A percentile compares a stretch with the other conserved stretches of the same genome.
phyloP scores from a whole-genome alignment of 495 filamentous ascomycete genomes.

The Geopyxis carbonaria region DNA sequence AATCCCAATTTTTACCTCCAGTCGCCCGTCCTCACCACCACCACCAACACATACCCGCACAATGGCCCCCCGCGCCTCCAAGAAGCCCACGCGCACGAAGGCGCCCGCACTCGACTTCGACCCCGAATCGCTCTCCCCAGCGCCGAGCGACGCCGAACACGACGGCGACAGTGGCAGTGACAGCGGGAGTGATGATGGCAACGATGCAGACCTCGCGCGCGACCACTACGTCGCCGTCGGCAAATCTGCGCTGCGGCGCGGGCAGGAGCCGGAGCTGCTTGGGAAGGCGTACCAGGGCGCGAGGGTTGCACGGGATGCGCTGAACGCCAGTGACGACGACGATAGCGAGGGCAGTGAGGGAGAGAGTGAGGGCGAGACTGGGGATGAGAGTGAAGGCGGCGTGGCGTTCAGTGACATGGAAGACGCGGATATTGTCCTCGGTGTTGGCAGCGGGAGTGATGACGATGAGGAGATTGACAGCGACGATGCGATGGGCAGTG shows the following conservation, averaged over 20 bases:
- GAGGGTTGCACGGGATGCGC: slow-evolving; percentile 53
- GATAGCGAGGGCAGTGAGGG: slow-evolving; percentile 14
- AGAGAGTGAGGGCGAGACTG: slow-evolving; percentile 9
- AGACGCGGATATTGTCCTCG: slow-evolving; percentile 31
- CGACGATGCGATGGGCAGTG: slow-evolving; percentile 44
- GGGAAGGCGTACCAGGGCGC: slow-evolving; percentile 53
- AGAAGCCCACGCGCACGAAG: too few species aligned
- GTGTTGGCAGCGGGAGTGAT: slow-evolving; percentile 26
- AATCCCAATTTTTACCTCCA: too few species aligned
- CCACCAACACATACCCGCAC: too few species aligned
- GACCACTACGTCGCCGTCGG: slow-evolving; percentile 78
- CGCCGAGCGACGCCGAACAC: slow-evolving; percentile 30
- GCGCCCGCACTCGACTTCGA: too few species aligned
- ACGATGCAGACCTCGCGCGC: slow-evolving; percentile 35
- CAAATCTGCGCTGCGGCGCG: slow-evolving; percentile 1
- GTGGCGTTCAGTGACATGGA: slow-evolving; percentile 26
- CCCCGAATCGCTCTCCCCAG: slow-evolving; percentile 51
- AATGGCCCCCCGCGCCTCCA: too few species aligned
- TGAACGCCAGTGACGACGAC: slow-evolving; percentile 34
- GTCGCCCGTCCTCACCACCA: too few species aligned
- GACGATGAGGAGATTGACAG: slow-evolving; percentile 43
- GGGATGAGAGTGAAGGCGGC: slow-evolving; percentile 21
- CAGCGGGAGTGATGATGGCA: slow-evolving; percentile 28
- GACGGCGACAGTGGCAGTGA: slow-evolving; percentile 29
- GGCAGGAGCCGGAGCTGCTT: background rate